Base-by-base conservation (phyloP, 2,329 filamentous ascomycete species). In the Xylariaceae sp. region DNA sequence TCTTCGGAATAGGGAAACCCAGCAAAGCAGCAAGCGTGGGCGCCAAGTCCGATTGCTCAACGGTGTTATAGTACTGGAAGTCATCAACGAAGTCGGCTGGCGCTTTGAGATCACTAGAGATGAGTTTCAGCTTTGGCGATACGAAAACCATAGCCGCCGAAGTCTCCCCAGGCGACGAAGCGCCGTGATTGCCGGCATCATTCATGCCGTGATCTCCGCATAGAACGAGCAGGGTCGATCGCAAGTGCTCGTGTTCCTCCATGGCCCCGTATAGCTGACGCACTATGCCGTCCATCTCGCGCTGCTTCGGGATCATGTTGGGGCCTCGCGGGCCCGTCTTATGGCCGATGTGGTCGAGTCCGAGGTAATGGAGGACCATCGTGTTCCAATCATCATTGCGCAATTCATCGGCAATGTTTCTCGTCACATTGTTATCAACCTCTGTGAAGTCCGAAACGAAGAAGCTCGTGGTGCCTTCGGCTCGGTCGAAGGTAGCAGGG, bases 131-230 rank as follows among this genome's bases (percentile, higher is more conserved):
- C 69, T 91, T 94, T 0, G 93, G 92, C 2, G 92, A 94, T 64
- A 96, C 84, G 72, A 99, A 97, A 17, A 97, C 83, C 8, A 99
- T 77, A 13, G 94, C 94, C 0, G 94, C 88, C 0, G 93, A 97
- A 1, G 94, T 97, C 77, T 99, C 94, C 49, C 94, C 93, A 1
- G 91, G 84, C 0, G 92, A 92, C 8, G 93, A 97, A 45, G 93
- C 94, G 35, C 94, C 94, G 72, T 99, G 94, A 66, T 97, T 97
- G 2, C 94, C 94, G 17, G 90, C 94, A 67, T 97, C 93, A 67
- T 97, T 99, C 94, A 99, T 99, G n/a, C 94, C 94, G 71, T 99
- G 94, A 68, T 99, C 95, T 58, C 94, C 94, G 58, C 88, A 91
- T 5, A 99, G 76, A 2, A 99, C 86, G 51, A 99, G 82, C 1